Evolutionary conservation across 2,329 filamentous ascomycete genomes (phyloP).

Genomic region (Geoglossum cookeanum): DNA sequence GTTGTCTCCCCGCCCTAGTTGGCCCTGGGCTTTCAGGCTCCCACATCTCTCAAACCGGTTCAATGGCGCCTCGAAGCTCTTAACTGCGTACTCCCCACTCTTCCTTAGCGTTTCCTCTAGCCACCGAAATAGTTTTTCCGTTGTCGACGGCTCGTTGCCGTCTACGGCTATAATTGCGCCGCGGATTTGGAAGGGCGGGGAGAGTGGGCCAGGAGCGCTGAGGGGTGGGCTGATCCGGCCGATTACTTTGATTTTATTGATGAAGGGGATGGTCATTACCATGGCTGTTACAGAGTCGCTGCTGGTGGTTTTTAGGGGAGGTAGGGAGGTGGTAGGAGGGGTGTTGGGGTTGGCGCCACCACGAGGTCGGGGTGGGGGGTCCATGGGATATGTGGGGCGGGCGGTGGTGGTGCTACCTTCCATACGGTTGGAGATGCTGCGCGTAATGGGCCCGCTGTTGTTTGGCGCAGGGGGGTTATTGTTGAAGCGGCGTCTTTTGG

Average conservation of each 20-base stretch:
- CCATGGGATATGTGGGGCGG: neutral
- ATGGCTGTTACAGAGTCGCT: conserved; percentile 41
- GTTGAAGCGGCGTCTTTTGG: conserved; percentile 13
- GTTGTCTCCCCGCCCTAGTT: neutral
- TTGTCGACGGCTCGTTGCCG: conserved; percentile 45
- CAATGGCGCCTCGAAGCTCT: conserved; percentile 28
- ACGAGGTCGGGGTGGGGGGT: neutral
- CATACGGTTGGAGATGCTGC: neutral
- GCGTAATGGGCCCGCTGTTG: neutral
- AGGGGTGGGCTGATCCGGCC: conserved; percentile 56
- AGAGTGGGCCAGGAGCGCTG: conserved; percentile 19
- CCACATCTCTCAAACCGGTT: neutral
- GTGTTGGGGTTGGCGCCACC: neutral
- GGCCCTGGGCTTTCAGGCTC: too few species aligned
- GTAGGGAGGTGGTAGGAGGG: conserved; percentile 18
- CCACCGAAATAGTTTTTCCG: conserved; percentile 44
- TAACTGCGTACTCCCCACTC: conserved; percentile 31
- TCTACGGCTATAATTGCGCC: conserved; percentile 73
- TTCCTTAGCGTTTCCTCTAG: conserved; percentile 35
- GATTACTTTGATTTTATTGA: conserved; percentile 59
- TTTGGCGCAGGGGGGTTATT: neutral
- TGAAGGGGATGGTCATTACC: conserved; percentile 55
- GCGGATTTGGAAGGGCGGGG: conserved; percentile 29
- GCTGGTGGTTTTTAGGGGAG: conserved; percentile 29
- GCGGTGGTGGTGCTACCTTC: neutral